Percentiles rank a stretch among this genome's conserved stretches.
Evolutionary conservation across 2,329 filamentous ascomycete species (phyloP).

Genomic region (Beauveria rudraprayagi): DNA sequence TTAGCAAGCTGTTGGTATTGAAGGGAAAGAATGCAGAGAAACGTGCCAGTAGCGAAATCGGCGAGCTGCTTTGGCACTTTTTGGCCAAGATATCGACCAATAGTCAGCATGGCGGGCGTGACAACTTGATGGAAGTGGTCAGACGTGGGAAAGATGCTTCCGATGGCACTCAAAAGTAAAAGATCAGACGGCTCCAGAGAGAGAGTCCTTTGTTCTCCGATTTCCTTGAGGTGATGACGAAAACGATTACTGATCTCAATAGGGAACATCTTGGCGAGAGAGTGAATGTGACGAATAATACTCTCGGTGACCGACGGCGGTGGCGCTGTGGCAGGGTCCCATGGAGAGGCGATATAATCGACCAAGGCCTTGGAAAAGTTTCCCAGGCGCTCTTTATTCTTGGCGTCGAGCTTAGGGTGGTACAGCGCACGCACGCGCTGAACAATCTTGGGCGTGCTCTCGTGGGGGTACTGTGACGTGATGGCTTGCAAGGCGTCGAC

Average conservation of each 20-base stretch:
- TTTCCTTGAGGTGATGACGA: slow-evolving; percentile 59
- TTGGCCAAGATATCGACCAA: slow-evolving; percentile 75
- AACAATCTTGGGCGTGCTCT: slow-evolving; percentile 68
- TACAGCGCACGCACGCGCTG: slow-evolving; percentile 89
- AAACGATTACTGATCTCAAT: slow-evolving; percentile 71
- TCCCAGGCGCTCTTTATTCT: slow-evolving; percentile 76
- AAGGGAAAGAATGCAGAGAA: slow-evolving; percentile 67
- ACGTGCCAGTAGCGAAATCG: slow-evolving; percentile 67
- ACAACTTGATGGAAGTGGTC: slow-evolving; percentile 96
- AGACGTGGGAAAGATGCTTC: slow-evolving; percentile 83
- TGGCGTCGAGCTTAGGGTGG: slow-evolving; percentile 74
- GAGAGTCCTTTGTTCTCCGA: slow-evolving; percentile 40
- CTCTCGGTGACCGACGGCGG: slow-evolving; percentile 67
- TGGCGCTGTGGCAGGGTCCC: slow-evolving; percentile 34
- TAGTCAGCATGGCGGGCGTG: slow-evolving; percentile 81
- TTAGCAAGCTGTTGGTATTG: slow-evolving; percentile 80
- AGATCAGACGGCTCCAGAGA: slow-evolving; percentile 62
- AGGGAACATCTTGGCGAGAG: slow-evolving; percentile 78
- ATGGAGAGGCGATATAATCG: slow-evolving; percentile 48
- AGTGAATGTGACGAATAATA: slow-evolving; percentile 84
- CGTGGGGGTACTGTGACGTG: slow-evolving; percentile 50
- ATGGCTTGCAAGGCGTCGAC: slow-evolving; percentile 67
- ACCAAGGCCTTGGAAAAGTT: slow-evolving; percentile 60
- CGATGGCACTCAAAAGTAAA: slow-evolving; percentile 72
- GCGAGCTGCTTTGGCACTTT: slow-evolving; percentile 56